These are phyloP conservation scores for Lenwebbia sp. DNA, from an alignment of 345 rosid genomes.

Conservation along the genomic window DNA sequence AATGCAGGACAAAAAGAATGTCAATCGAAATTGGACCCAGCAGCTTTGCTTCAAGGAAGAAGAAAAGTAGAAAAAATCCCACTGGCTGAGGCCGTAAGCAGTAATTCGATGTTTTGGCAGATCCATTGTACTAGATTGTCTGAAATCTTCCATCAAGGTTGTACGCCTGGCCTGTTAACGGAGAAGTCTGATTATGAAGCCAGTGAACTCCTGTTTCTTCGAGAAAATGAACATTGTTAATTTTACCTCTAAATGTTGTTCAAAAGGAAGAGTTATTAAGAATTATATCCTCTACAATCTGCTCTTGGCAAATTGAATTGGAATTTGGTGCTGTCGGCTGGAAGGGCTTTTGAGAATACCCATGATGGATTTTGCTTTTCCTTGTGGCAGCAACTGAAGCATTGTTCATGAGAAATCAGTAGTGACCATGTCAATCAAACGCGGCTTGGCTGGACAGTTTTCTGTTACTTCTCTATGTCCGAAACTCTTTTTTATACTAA, in stretches of 20 bases:
- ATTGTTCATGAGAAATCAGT: neutral
- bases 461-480: neutral
- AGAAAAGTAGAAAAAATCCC: conserved; percentile 42
- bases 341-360: neutral
- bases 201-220: neutral
- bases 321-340: neutral
- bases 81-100: neutral
- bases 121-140: neutral
- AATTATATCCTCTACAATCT: neutral
- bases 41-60: conserved; percentile 69
- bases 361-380: neutral
- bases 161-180: neutral
- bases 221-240: neutral
- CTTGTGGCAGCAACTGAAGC: neutral
- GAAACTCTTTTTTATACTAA: neutral
- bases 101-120: neutral
- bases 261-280: neutral
- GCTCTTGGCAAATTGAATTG: neutral
- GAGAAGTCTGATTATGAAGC: neutral
- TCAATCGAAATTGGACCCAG: conserved; percentile 67
- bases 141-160: neutral
- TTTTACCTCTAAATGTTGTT: neutral
- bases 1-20: conserved; percentile 71
- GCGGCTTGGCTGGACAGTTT: neutral
- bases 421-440: neutral